Percentiles rank a stretch among this genome's conserved stretches.
Conservation (phyloP, 768 basidiomycete genomes). For the Trametopsis cervina region DNA sequence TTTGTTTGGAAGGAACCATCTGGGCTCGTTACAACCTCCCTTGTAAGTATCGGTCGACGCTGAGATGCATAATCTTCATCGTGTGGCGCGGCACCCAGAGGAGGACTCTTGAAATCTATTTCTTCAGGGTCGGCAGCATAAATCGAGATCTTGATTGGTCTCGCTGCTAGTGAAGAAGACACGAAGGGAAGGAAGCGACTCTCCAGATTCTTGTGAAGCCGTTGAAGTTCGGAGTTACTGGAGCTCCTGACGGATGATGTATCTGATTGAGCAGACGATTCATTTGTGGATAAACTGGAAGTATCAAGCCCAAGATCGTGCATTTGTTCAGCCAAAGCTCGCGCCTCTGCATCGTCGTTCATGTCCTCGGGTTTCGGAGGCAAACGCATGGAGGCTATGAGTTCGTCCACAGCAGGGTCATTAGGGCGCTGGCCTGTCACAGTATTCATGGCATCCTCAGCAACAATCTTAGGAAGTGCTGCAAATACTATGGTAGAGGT, state of each 20-base stretch:
- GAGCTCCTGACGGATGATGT: not conserved
- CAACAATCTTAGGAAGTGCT: conserved; percentile 49
- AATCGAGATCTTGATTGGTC: conserved; percentile 57
- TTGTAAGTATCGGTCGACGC: conserved; percentile 39
- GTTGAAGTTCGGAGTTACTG: conserved; percentile 31
- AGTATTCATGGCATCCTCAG: conserved; percentile 19
- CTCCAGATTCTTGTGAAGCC: conserved; percentile 71
- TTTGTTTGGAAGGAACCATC: conserved; percentile 72
- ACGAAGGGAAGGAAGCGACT: conserved; percentile 74
- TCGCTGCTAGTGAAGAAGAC: conserved; percentile 60
- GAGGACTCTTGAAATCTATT: conserved; percentile 10
- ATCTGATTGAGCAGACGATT: conserved; percentile 11
- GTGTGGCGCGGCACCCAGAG: conserved; percentile 10
- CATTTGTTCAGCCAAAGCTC: conserved; percentile 49
- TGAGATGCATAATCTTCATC: conserved; percentile 24
- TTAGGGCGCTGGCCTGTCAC: not conserved
- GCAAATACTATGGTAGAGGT: conserved; percentile 53
- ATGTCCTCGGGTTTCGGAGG: conserved; percentile 57
- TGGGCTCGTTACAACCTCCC: conserved; percentile 47
- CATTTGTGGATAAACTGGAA: conserved; percentile 5
- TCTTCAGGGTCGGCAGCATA: conserved; percentile 35
- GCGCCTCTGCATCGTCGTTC: conserved; percentile 48
- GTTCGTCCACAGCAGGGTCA: conserved; percentile 38
- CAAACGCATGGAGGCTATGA: conserved; percentile 38
- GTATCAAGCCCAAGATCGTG: conserved; percentile 26